Conservation (phyloP, 2,329 filamentous ascomycete genomes). For the Cladosporium sp. region DNA sequence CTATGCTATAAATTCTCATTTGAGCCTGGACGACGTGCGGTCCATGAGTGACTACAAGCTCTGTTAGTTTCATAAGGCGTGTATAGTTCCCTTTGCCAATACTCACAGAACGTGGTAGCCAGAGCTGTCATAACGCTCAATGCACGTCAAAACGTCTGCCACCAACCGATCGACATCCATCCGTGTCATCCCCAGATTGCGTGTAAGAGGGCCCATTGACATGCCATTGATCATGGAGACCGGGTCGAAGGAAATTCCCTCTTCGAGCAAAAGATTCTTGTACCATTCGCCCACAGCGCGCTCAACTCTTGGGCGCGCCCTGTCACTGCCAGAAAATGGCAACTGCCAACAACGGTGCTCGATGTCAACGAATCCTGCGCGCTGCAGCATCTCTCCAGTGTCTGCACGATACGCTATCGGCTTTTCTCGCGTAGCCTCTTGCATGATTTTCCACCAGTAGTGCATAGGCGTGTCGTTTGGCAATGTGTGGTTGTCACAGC, state of each 20-base stretch:
- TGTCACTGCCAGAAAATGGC: conserved; percentile 69
- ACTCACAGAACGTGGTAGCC: conserved; percentile 16
- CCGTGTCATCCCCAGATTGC: conserved; percentile 56
- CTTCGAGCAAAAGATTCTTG: conserved; percentile 68
- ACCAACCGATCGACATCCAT: conserved; percentile 60
- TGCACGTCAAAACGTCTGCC: conserved; percentile 55
- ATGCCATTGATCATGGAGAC: conserved; percentile 22
- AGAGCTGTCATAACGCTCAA: conserved; percentile 15
- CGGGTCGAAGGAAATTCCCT: conserved; percentile 60
- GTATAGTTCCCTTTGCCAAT: conserved; percentile 23
- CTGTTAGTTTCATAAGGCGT: conserved; percentile 14
- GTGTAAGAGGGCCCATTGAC: conserved; percentile 49
- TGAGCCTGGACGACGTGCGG: conserved; percentile 38
- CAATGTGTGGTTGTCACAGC: conserved; percentile 62
- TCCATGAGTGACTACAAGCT: conserved; percentile 43
- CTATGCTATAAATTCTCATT: conserved; percentile 15
- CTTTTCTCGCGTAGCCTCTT: conserved; percentile 64
- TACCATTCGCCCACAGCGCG: conserved; percentile 63
- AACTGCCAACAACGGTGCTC: conserved; percentile 59
- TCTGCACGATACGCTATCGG: conserved; percentile 60
- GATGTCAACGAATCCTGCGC: conserved; percentile 76
- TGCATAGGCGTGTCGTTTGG: conserved; percentile 53
- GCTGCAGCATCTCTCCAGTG: conserved; percentile 58
- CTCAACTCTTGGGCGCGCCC: conserved; percentile 62
- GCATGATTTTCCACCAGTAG: conserved; percentile 67